These are phyloP conservation scores for Fusarium sp. DNA, from an alignment of 2,329 filamentous ascomycete genomes.

Conservation along the genomic window DNA sequence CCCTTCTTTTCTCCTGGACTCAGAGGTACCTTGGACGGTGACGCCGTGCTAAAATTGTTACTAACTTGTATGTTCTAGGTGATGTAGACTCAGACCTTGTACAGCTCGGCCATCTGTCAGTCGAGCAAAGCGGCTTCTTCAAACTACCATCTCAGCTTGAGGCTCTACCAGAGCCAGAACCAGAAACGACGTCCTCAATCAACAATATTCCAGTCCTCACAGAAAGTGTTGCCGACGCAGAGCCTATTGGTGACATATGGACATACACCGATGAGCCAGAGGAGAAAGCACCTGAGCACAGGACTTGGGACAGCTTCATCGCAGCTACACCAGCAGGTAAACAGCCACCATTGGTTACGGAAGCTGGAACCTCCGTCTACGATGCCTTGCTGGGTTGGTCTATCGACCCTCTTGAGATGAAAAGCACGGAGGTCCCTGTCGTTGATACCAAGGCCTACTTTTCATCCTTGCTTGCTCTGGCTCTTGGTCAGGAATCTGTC, in stretches of 20 bases:
- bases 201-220: slow-evolving; percentile 11
- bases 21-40: slow-evolving; percentile 45
- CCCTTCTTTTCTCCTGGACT: slow-evolving; percentile 62
- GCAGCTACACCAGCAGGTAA: slow-evolving; percentile 51
- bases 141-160: slow-evolving; percentile 41
- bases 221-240: slow-evolving; percentile 21
- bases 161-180: slow-evolving; percentile 15
- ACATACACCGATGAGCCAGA: slow-evolving; percentile 54
- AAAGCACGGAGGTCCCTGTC: slow-evolving; percentile 57
- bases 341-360: slow-evolving; percentile 72
- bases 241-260: slow-evolving; percentile 59
- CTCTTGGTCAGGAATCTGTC: slow-evolving; percentile 78
- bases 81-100: slow-evolving; percentile 30
- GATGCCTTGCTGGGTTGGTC: slow-evolving; percentile 69
- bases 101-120: slow-evolving; percentile 37
- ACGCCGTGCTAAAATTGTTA: neutral
- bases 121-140: slow-evolving; percentile 52
- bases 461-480: slow-evolving; percentile 73
- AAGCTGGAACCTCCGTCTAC: slow-evolving; percentile 74
- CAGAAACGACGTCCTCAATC: slow-evolving; percentile 16
- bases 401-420: slow-evolving; percentile 57
- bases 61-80: slow-evolving; percentile 25
- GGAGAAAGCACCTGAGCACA: slow-evolving; percentile 60
- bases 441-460: slow-evolving; percentile 65
- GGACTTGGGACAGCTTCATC: slow-evolving; percentile 79